Evolutionary conservation across 495 filamentous ascomycete species (phyloP), one percentile per base, ranked within the genome.

Genomic region (Aspergillus sclerotioniger): DNA sequence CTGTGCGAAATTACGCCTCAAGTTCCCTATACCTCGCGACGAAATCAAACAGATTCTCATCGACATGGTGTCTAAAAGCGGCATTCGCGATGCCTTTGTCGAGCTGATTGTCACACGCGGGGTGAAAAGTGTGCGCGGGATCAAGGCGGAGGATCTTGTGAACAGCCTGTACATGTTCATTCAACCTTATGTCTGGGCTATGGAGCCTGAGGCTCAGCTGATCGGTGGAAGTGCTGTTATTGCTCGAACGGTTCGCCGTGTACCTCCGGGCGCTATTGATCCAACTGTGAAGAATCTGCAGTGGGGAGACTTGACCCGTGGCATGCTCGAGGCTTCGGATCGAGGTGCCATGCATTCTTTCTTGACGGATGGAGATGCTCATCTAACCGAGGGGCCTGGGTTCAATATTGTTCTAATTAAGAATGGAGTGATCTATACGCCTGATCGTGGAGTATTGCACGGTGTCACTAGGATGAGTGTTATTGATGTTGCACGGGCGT

Each of bases 241-340:
- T 17, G 68, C 74, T 0, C 66, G 74, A 8, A 75, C 74, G 15
- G 72, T 76, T 6, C 67, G 68, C 0, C 67, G 74, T 0, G 59
- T 62, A 1, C 68, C 74, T 0, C 69, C 69, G 1, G 70, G 74
- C 0, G 62, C 69, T 0, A 66, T 75, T 15, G 74, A 76, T 49
- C 74, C 74, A 0, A 76, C 71, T 3, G 56, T 76, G 44, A 76
- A 76, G 64, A 76, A 76, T 37, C 56, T 76, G 53, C 73, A 76
- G 56, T 76, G 72, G 71, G 73, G 73, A 0, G 73, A 76, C 53
- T 53, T 76, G 54, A 64, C 59, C 7, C 73, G 72, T 0, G 73
- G 67, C 3, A 31, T 72, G 20, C 60, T 69, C 19, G 72, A 76
- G 53, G 67, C 67, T 6, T 16, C 45, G 1, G 67, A 67, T 47